A percentile compares a stretch with the other conserved stretches of the same genome.
Conservation (phyloP, 176 grass and related monocot species). For the Raddia distichophylla region DNA sequence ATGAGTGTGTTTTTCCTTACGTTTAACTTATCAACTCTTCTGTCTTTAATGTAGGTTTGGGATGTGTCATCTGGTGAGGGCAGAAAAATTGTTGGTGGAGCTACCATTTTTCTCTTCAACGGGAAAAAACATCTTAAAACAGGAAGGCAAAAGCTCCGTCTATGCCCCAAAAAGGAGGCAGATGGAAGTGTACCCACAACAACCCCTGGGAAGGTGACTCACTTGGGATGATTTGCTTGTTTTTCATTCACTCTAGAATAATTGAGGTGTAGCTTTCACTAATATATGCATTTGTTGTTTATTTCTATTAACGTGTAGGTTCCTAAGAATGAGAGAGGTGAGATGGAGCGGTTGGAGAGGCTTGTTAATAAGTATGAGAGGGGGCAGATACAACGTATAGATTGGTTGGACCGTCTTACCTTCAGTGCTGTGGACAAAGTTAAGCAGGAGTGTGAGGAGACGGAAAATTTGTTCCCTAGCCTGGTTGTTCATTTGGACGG, state of each 20-base stretch:
- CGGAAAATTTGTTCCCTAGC: conserved; percentile 69
- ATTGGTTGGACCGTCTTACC: conserved; percentile 91
- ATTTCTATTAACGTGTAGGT: conserved; percentile 53
- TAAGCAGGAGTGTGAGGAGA: conserved; percentile 61
- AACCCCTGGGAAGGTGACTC: conserved; percentile 84
- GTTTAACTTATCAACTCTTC: neutral
- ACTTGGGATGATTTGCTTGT: neutral
- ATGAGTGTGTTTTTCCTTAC: too few species aligned
- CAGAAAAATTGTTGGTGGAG: conserved; percentile 58
- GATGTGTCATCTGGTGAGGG: conserved; percentile 69
- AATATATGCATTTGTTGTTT: conserved; percentile 11
- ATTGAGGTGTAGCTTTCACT: neutral
- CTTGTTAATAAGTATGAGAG: conserved; percentile 96
- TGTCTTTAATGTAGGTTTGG: conserved; percentile 61
- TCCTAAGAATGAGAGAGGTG: conserved; percentile 78
- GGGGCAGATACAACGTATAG: conserved; percentile 86
- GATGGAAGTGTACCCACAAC: conserved; percentile 88
- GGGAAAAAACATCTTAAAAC: conserved; percentile 91
- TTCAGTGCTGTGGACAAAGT: conserved; percentile 84
- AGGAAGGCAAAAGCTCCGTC: conserved; percentile 75
- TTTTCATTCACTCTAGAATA: neutral
- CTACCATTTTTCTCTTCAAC: conserved; percentile 90
- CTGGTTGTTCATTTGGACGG: conserved; percentile 81
- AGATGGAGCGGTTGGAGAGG: conserved; percentile 89
- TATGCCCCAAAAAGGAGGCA: conserved; percentile 77